Percentiles rank a stretch among this genome's conserved stretches.
Conservation (phyloP, 148 eudicot species). For the Limonium bicolor region DNA sequence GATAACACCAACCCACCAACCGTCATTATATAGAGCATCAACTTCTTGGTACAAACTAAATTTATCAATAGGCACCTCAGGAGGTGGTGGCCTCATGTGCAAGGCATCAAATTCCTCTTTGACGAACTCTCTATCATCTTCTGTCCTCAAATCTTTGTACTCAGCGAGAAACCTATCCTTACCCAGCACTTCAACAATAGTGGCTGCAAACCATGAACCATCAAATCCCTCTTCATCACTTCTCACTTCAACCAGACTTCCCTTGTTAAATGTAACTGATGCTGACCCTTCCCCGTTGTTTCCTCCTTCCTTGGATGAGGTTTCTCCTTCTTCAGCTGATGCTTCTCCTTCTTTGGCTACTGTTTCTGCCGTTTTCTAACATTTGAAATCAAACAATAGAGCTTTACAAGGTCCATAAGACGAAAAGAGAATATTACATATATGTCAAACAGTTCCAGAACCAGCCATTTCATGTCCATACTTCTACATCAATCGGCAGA, state of each 20-base stretch:
- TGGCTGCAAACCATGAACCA: constrained; percentile 89
- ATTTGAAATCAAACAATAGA: not conserved
- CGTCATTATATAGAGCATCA: constrained; percentile 74
- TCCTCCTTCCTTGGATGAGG: not conserved
- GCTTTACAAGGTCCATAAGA: not conserved
- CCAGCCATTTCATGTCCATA: too few species aligned
- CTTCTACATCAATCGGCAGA: too few species aligned
- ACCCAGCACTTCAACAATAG: constrained; percentile 22
- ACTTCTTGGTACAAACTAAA: constrained; percentile 53
- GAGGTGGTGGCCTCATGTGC: constrained; percentile 73
- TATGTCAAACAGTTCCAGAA: too few species aligned
- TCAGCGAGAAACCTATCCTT: constrained; percentile 36
- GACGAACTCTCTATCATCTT: constrained; percentile 38
- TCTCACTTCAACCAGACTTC: constrained; percentile 56
- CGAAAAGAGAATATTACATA: not conserved
- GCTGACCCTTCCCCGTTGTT: constrained; percentile 10
- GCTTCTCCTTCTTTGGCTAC: not conserved
- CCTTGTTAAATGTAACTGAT: constrained; percentile 27
- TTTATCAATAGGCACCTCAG: constrained; percentile 18
- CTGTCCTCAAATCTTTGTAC: constrained; percentile 49
- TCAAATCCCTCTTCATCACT: constrained; percentile 80
- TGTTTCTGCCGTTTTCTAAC: constrained; percentile 10
- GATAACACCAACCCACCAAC: constrained; percentile 91
- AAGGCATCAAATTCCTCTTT: constrained; percentile 54
- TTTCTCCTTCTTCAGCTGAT: not conserved